Conservation (phyloP, 768 basidiomycete species). For the Austroboletus eburneus region DNA sequence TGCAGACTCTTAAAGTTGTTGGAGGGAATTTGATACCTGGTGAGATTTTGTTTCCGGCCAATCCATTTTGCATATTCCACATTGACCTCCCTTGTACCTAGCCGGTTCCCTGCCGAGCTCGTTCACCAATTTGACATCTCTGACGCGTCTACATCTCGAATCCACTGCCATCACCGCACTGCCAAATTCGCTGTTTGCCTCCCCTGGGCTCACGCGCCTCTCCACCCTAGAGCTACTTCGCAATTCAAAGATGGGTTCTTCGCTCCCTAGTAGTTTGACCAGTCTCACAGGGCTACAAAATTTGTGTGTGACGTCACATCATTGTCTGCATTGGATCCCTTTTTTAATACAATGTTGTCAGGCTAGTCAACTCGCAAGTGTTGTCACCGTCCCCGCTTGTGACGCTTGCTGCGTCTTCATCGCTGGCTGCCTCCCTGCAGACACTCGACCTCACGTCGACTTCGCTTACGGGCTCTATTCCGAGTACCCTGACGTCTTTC, state of each 20-base stretch:
- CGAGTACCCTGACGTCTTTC: conserved; percentile 31
- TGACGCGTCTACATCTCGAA: conserved; percentile 39
- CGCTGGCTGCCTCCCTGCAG: conserved; percentile 31
- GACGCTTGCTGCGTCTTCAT: conserved; percentile 27
- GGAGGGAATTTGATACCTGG: conserved; percentile 42
- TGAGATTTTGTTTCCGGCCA: conserved; percentile 18
- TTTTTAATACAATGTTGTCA: conserved; percentile 13
- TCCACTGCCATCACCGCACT: conserved; percentile 37
- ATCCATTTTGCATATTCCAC: not conserved
- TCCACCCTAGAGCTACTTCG: conserved; percentile 36
- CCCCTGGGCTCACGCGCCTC: conserved; percentile 30
- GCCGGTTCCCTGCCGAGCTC: conserved; percentile 40
- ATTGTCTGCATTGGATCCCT: not conserved
- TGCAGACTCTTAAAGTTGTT: conserved; percentile 37
- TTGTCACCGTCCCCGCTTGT: conserved; percentile 32
- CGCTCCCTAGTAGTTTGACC: conserved; percentile 35
- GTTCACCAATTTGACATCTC: conserved; percentile 34
- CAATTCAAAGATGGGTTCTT: conserved; percentile 37
- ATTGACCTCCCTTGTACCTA: conserved; percentile 9
- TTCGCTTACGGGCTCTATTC: conserved; percentile 37
- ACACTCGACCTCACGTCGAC: conserved; percentile 39
- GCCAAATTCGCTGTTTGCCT: conserved; percentile 32
- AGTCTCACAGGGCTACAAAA: conserved; percentile 32
- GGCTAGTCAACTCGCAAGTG: conserved; percentile 35
- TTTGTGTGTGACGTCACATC: conserved; percentile 33